These are phyloP conservation scores for Antitrichia curtipendula DNA, from an alignment of 225 moss, liverwort and hornwort species.

Conservation along the genomic window DNA sequence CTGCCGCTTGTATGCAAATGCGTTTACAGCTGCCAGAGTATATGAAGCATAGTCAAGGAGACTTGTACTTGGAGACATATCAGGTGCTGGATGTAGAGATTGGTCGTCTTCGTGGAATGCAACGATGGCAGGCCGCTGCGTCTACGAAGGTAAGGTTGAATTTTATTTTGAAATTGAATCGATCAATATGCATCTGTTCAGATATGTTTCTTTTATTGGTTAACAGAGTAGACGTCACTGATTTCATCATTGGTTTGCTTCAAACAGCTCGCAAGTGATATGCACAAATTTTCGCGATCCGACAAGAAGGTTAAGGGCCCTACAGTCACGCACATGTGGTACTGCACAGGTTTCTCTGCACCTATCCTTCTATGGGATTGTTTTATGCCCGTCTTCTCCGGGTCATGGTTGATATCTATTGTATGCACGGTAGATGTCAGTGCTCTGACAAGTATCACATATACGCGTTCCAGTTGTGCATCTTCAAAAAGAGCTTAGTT, in stretches of 20 bases:
- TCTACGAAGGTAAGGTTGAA: conserved; percentile 53
- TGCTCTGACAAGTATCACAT: neutral
- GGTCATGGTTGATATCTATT: neutral
- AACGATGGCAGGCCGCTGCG: conserved; percentile 89
- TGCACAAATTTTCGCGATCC: conserved; percentile 86
- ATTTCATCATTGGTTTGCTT: neutral
- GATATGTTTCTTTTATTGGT: neutral
- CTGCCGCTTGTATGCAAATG: neutral
- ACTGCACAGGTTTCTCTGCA: conserved; percentile 54
- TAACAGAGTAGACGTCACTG: neutral
- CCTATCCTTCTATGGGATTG: conserved; percentile 18
- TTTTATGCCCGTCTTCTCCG: neutral
- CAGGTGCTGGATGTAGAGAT: conserved; percentile 95
- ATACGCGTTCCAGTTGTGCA: neutral
- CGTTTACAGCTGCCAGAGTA: conserved; percentile 67
- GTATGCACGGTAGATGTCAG: neutral
- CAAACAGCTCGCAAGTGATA: conserved; percentile 77
- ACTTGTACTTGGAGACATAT: conserved; percentile 94
- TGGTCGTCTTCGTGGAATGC: conserved; percentile 92
- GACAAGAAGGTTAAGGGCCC: conserved; percentile 94
- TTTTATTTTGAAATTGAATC: neutral
- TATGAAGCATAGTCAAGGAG: conserved; percentile 98
- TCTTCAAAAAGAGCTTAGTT: neutral
- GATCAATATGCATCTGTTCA: neutral
- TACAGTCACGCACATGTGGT: conserved; percentile 99